Evolutionary conservation across 2,329 filamentous ascomycete genomes (phyloP).

Genomic region (Blastomyces gilchristii): DNA sequence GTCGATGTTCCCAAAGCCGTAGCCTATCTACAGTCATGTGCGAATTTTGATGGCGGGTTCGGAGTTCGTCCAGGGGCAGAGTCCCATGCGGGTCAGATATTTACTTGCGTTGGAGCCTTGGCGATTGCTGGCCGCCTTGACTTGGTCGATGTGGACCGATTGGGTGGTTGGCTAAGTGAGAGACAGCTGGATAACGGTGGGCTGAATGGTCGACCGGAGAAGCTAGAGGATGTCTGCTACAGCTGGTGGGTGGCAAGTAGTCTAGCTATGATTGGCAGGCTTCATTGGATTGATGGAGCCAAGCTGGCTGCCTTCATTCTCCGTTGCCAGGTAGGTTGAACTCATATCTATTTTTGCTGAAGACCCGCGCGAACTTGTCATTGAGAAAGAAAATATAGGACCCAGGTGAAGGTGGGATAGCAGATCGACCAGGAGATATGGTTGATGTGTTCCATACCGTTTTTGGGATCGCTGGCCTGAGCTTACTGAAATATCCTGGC

Average conservation of each 20-base stretch:
- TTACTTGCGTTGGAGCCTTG: conserved; percentile 82
- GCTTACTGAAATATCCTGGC: conserved; percentile 66
- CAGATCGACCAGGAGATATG: conserved; percentile 85
- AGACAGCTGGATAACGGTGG: conserved; percentile 79
- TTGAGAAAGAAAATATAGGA: conserved; percentile 43
- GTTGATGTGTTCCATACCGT: conserved; percentile 95
- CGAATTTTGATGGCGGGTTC: conserved; percentile 91
- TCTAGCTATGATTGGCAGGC: conserved; percentile 72
- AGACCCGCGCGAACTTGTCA: conserved; percentile 10
- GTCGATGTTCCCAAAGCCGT: conserved; percentile 75
- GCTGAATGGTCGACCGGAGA: conserved; percentile 88
- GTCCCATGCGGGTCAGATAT: conserved; percentile 90
- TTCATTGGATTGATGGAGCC: conserved; percentile 86
- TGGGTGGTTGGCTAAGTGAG: conserved; percentile 87
- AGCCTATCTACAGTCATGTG: conserved; percentile 65
- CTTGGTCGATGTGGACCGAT: conserved; percentile 67
- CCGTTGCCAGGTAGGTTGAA: conserved; percentile 55
- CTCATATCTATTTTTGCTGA: conserved; percentile 1
- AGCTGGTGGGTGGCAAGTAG: conserved; percentile 98
- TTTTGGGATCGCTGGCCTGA: conserved; percentile 81
- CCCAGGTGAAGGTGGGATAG: conserved; percentile 68
- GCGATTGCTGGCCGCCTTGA: conserved; percentile 75
- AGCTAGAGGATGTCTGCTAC: conserved; percentile 94
- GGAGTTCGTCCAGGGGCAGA: conserved; percentile 83
- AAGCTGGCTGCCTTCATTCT: conserved; percentile 76